Conservation (phyloP, 441 rosid genomes). For the Adansonia rubrostipa region DNA sequence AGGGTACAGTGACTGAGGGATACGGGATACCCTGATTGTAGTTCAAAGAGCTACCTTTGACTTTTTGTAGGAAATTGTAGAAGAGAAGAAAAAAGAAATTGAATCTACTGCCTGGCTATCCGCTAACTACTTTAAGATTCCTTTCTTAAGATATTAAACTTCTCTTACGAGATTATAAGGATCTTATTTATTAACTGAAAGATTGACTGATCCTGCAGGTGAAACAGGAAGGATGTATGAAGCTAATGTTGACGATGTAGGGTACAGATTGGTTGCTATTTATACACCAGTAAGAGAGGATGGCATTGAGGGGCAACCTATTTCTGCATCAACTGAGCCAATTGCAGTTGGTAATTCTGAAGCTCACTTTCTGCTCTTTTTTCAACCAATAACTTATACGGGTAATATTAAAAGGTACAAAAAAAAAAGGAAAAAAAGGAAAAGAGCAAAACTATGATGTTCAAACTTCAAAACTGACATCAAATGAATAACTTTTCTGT, state of each 20-base stretch:
- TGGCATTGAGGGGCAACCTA: slow-evolving; percentile 95
- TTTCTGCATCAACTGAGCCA: slow-evolving; percentile 94
- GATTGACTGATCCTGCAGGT: slow-evolving; percentile 56
- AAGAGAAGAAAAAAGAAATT: neutral
- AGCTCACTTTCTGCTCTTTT: slow-evolving; percentile 17
- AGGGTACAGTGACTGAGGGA: neutral
- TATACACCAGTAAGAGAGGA: slow-evolving; percentile 95
- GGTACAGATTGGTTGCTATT: slow-evolving; percentile 89
- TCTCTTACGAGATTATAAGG: slow-evolving; percentile 8
- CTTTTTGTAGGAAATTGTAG: neutral
- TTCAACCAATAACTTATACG: slow-evolving; percentile 5
- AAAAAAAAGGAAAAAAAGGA: neutral
- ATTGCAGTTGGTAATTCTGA: slow-evolving; percentile 79
- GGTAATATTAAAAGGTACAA: neutral
- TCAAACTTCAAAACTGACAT: neutral
- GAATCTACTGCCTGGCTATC: neutral
- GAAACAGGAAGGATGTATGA: slow-evolving; percentile 95
- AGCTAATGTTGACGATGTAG: slow-evolving; percentile 98
- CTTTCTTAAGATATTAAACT: neutral
- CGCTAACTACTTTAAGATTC: neutral
- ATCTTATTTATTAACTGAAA: slow-evolving; percentile 16
- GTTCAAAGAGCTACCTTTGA: neutral
- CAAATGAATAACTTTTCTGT: neutral
- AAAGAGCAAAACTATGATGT: neutral
- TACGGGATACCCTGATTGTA: neutral